These are phyloP conservation scores for Jamesozyma spencerorum DNA, from an alignment of 805 yeast species.

Conservation along the genomic window DNA sequence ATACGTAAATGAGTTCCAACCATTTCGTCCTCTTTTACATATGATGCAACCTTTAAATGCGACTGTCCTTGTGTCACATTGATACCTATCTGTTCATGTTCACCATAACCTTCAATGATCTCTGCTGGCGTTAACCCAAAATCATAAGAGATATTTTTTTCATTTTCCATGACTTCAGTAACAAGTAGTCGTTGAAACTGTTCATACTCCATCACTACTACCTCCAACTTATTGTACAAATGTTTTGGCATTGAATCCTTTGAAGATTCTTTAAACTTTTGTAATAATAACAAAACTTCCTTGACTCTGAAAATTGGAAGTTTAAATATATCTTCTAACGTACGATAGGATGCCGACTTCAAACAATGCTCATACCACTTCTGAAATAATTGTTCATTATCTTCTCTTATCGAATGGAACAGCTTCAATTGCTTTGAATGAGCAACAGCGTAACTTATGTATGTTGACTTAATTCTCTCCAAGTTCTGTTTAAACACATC, in stretches of 20 bases:
- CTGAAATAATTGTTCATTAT: conserved; percentile 13
- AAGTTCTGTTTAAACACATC: conserved; percentile 26
- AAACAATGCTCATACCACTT: conserved; percentile 32
- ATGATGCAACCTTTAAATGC: no score
- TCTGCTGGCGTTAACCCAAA: conserved; percentile 23
- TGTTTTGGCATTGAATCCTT: not conserved
- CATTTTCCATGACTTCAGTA: conserved; percentile 14
- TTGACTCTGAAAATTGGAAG: conserved; percentile 28
- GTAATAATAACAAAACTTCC: conserved; percentile 17
- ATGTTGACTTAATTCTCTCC: conserved; percentile 29
- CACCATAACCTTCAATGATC: conserved; percentile 22
- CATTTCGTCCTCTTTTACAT: no score
- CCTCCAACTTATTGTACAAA: conserved; percentile 1
- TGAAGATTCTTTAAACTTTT: conserved; percentile 1
- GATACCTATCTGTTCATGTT: not conserved
- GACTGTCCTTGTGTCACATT: no score
- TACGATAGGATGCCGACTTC: conserved; percentile 18
- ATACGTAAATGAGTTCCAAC: not conserved
- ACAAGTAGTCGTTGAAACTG: conserved; percentile 12
- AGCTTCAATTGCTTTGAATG: conserved; percentile 27
- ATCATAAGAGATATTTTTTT: conserved; percentile 14
- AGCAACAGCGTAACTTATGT: conserved; percentile 27
- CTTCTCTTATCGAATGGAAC: conserved; percentile 13
- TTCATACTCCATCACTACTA: conserved; percentile 7
- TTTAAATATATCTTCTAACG: conserved; percentile 26